Conservation (phyloP, 176 grass and related monocot genomes). For the Raddia guianensis region DNA sequence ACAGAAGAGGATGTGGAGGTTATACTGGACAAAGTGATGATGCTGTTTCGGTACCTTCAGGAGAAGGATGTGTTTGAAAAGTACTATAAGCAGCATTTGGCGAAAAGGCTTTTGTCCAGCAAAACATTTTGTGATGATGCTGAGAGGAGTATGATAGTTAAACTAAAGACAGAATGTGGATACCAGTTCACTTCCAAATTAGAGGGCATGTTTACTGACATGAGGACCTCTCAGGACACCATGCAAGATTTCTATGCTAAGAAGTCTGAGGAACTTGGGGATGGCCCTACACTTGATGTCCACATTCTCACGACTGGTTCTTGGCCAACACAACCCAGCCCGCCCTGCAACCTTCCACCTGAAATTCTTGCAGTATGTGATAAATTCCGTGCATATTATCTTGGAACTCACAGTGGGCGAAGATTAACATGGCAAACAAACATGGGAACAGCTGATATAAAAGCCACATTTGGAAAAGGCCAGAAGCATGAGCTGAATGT, state of each 20-base stretch:
- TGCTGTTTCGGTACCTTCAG: slow-evolving; percentile 95
- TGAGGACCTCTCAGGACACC: slow-evolving; percentile 98
- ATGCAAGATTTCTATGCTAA: slow-evolving; percentile 90
- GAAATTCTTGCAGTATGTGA: slow-evolving; percentile 85
- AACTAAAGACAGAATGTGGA: slow-evolving; percentile 96
- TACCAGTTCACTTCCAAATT: slow-evolving; percentile 98
- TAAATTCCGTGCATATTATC: slow-evolving; percentile 83
- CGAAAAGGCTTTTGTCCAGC: slow-evolving; percentile 77
- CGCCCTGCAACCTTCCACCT: slow-evolving; percentile 78
- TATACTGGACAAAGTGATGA: slow-evolving; percentile 96
- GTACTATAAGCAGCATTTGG: slow-evolving; percentile 95
- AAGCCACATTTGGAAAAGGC: slow-evolving; percentile 84
- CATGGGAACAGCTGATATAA: slow-evolving; percentile 97
- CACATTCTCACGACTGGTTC: slow-evolving; percentile 97
- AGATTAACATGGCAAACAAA: slow-evolving; percentile 99
- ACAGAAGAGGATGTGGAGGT: slow-evolving; percentile 94
- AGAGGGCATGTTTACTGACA: slow-evolving; percentile 98
- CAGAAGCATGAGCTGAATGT: slow-evolving; percentile 98
- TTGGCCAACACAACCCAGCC: slow-evolving; percentile 85
- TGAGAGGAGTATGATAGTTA: slow-evolving; percentile 99
- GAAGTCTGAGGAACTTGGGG: slow-evolving; percentile 66
- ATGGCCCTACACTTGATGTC: slow-evolving; percentile 82
- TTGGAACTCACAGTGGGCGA: slow-evolving; percentile 91
- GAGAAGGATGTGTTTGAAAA: slow-evolving; percentile 99
- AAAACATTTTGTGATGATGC: slow-evolving; percentile 95